Conservation (phyloP, 2,329 filamentous ascomycete species). For the Stenocarpella maydis region DNA sequence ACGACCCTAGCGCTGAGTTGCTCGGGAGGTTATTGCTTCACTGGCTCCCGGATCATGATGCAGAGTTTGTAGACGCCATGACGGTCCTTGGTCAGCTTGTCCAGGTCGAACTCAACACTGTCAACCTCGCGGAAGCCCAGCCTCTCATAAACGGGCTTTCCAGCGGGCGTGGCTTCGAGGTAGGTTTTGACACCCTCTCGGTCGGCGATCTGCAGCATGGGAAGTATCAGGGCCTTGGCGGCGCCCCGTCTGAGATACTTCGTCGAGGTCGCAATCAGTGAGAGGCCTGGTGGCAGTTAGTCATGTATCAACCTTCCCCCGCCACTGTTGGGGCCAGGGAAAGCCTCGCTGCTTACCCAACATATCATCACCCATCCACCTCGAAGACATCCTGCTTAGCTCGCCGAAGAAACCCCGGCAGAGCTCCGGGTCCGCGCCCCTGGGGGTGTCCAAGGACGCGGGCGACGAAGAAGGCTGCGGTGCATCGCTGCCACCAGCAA, state of each 20-base stretch:
- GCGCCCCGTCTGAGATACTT: constrained; percentile 14
- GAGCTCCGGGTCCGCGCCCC: neutral
- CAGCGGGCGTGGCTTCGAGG: constrained; percentile 12
- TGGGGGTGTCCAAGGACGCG: neutral
- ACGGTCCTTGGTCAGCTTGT: constrained; percentile 10
- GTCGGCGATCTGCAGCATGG: constrained; percentile 10
- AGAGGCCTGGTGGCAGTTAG: neutral
- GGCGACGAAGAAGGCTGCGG: neutral
- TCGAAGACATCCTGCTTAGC: constrained; percentile 7
- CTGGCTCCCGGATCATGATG: constrained; percentile 1
- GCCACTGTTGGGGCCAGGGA: neutral
- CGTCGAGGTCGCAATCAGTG: constrained; percentile 10
- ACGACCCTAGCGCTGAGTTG: neutral
- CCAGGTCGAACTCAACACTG: neutral
- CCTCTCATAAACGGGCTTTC: constrained; percentile 9
- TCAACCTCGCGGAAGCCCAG: constrained; percentile 8
- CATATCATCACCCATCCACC: neutral
- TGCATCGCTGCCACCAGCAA: neutral
- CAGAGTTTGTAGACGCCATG: constrained; percentile 9
- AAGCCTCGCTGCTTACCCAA: neutral
- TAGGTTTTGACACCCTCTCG: neutral
- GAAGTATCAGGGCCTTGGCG: constrained; percentile 1
- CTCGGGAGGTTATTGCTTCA: neutral
- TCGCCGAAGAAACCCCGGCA: constrained; percentile 6
- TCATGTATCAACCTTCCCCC: too few relatives aligned